Percentiles rank a stretch among this genome's conserved stretches.
Conservation (phyloP, 2,329 filamentous ascomycete genomes). For the Beauveria sp. region DNA sequence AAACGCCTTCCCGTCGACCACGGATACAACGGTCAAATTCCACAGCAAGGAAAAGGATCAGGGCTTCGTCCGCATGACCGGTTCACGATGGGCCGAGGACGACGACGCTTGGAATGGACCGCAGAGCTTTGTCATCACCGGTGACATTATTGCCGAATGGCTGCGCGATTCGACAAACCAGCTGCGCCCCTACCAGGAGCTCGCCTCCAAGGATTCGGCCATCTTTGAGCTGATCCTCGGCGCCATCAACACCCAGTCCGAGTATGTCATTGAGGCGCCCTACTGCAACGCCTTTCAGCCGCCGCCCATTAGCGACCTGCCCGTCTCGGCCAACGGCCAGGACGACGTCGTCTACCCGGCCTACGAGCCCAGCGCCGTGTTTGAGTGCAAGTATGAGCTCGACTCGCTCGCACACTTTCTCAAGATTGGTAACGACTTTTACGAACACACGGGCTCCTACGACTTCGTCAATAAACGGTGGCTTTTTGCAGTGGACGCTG, state of each 20-base stretch:
- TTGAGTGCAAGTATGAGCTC: slow-evolving; percentile 98
- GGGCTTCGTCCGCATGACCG: slow-evolving; percentile 27
- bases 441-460: slow-evolving; percentile 68
- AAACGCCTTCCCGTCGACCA: slow-evolving; percentile 64
- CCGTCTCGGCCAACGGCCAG: slow-evolving; percentile 68
- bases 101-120: slow-evolving; percentile 69
- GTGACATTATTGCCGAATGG: slow-evolving; percentile 91
- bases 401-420: slow-evolving; percentile 93
- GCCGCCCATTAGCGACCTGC: slow-evolving; percentile 71
- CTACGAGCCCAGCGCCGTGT: slow-evolving; percentile 79
- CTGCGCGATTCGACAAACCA: slow-evolving; percentile 91
- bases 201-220: slow-evolving; percentile 72
- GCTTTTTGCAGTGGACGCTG: slow-evolving; percentile 65
- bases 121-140: slow-evolving; percentile 89
- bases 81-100: slow-evolving; percentile 28
- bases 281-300: slow-evolving; percentile 99
- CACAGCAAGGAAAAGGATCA: slow-evolving; percentile 57
- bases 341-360: slow-evolving; percentile 76
- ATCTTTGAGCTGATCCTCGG: slow-evolving; percentile 78
- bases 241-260: slow-evolving; percentile 91
- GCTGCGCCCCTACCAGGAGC: slow-evolving; percentile 76
- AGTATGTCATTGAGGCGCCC: slow-evolving; percentile 88
- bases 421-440: slow-evolving; percentile 76
- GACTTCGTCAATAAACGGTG: slow-evolving; percentile 75
- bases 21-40: slow-evolving; percentile 85